phyloP scores from a whole-genome alignment of 2,329 filamentous ascomycete genomes.

The Alternaria gaisen region DNA sequence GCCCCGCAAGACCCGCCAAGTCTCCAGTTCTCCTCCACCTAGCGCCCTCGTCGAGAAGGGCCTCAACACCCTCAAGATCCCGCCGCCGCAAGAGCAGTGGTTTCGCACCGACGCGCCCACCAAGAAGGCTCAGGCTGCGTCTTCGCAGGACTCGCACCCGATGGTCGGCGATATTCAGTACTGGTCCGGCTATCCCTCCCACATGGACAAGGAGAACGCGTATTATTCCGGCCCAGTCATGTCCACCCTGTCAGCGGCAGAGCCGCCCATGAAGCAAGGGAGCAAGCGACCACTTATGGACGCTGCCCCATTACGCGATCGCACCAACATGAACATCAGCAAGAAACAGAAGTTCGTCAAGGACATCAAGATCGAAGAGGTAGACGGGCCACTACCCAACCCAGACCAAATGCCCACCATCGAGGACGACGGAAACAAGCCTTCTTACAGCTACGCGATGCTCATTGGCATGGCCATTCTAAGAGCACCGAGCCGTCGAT shows the following conservation, averaged over 20 bases:
- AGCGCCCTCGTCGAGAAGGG: conserved; percentile 68
- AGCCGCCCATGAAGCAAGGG: conserved; percentile 42
- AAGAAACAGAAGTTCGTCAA: conserved; percentile 71
- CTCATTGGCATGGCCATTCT: conserved; percentile 98
- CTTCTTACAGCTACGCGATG: conserved; percentile 90
- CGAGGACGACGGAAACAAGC: conserved; percentile 87
- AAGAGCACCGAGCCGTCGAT: conserved; percentile 79
- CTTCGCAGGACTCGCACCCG: conserved; percentile 49
- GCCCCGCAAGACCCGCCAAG: conserved; percentile 70
- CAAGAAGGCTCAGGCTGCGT: conserved; percentile 67
- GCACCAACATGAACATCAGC: conserved; percentile 45
- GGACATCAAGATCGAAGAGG: conserved; percentile 59
- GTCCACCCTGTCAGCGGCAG: conserved; percentile 33
- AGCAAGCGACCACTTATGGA: conserved; percentile 74
- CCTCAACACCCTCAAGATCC: conserved; percentile 73
- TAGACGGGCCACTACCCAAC: conserved; percentile 67
- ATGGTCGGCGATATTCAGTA: conserved; percentile 62
- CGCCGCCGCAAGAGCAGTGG: conserved; percentile 66
- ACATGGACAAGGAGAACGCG: conserved; percentile 61
- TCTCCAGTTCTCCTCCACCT: conserved; percentile 66
- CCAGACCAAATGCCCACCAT: conserved; percentile 83
- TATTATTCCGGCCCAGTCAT: conserved; percentile 51
- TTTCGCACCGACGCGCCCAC: conserved; percentile 72
- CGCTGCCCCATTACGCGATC: conserved; percentile 75
- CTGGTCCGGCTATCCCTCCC: conserved; percentile 58